Percentiles rank a stretch among this genome's conserved stretches.
Evolutionary conservation across 352 stramenopile species (phyloP).

Genomic region (Phytophthora meadii): DNA sequence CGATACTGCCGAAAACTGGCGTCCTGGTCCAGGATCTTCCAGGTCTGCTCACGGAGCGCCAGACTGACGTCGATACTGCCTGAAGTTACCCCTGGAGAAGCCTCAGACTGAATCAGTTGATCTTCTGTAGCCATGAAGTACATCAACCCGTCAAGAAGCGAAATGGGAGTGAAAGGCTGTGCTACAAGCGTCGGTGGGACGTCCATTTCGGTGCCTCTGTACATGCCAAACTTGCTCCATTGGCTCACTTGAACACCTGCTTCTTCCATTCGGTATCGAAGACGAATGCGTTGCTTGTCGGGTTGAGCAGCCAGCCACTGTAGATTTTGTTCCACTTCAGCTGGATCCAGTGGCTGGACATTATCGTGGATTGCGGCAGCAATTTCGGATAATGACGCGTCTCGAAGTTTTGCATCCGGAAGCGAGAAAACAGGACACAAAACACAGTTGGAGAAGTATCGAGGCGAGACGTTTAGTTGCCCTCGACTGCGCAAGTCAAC

Average conservation of each 20-base stretch:
- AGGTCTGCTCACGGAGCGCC: constrained; percentile 15
- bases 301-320: constrained; percentile 29
- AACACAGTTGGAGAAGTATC: constrained; percentile 35
- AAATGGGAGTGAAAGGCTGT: constrained; percentile 33
- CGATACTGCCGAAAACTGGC: not conserved
- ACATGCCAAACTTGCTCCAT: constrained; percentile 43
- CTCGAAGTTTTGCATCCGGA: constrained; percentile 12
- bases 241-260: constrained; percentile 27
- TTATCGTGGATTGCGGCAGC: constrained; percentile 6
- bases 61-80: constrained; percentile 19
- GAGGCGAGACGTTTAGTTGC: constrained; percentile 21
- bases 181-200: constrained; percentile 20
- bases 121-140: constrained; percentile 38
- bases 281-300: constrained; percentile 23
- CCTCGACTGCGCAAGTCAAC: constrained; percentile 26
- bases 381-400: constrained; percentile 8
- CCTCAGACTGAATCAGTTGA: constrained; percentile 10
- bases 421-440: constrained; percentile 30
- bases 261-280: constrained; percentile 23
- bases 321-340: constrained; percentile 19
- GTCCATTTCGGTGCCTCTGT: constrained; percentile 25
- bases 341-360: constrained; percentile 7
- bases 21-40: constrained; percentile 1
- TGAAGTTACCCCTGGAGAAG: not conserved
- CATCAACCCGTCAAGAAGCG: constrained; percentile 30